Conservation (phyloP, 2,329 filamentous ascomycete genomes). For the Claviceps fusiformis region DNA sequence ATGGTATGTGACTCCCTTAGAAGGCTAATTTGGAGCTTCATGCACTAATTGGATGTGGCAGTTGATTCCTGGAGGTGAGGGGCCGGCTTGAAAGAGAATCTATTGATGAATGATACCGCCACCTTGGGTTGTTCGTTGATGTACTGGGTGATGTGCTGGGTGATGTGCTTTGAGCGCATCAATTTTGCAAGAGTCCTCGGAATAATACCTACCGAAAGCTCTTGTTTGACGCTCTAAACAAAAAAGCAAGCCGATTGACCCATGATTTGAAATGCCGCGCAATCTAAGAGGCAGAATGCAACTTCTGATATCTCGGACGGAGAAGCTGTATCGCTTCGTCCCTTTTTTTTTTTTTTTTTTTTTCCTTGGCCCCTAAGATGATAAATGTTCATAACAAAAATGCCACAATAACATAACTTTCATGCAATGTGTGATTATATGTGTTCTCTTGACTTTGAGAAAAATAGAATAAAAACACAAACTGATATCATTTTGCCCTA, state of each 20-base stretch:
- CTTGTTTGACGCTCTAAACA: background rate
- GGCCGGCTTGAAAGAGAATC: constrained; percentile 28
- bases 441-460: background rate
- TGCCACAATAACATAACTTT: background rate
- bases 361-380: background rate
- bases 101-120: background rate
- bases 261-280: background rate
- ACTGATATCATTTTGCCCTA: constrained; percentile 5
- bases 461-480: background rate
- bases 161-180: background rate
- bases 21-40: background rate
- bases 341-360: background rate
- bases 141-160: background rate
- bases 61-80: constrained; percentile 69
- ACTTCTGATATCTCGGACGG: background rate
- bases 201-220: background rate
- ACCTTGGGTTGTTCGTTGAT: background rate
- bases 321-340: background rate
- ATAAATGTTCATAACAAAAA: background rate
- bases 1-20: constrained; percentile 55
- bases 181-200: background rate
- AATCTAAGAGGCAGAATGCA: background rate
- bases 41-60: constrained; percentile 18
- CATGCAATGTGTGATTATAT: background rate
- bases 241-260: background rate